Evolutionary conservation across 768 basidiomycete species (phyloP), one percentile per base, ranked within the genome.

Genomic region (Rhizopogon salebrosus): DNA sequence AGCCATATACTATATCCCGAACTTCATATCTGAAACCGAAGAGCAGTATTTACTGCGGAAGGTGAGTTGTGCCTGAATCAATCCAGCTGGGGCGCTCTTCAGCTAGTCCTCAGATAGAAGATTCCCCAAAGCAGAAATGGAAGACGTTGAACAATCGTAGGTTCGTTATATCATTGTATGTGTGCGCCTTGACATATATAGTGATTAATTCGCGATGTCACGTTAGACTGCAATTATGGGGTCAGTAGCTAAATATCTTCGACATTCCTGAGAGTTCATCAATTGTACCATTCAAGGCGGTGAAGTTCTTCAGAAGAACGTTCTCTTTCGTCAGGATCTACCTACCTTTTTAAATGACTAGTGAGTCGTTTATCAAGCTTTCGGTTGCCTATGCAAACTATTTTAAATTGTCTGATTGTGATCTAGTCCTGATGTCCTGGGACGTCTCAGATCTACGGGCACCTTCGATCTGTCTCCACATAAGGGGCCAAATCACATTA

Each of bases 41-140:
- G 92, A 95, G 62, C 71, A 74, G 36, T 87, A 88, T 64, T 70
- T 95, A 35, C 70, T 88, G 54, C 78, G 85, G 52, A 94, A 94
- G 78, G 92, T 85, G 54, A 59, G 57, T 60, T 51, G 51, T 45
- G 43, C 26, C 36, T 37, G 42, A 54, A 34, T 51, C 49, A 48
- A 36, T 45, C 49, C 35, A 41, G 35, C 29, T 29, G 6, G n/a
- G 41, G 31, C 43, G 36, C 40, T 42, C 41, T 26, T 48, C 42
- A 40, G 54, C 62, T 36, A 56, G 16, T 10, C 31, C 38, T 51
- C 54, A 95, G 93, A 90, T 95, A 55, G 63, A 70, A 37, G 89
- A 89, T 58, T 80, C 84, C 2, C 87, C 92, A n/a, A 82, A 80
- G 60, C 84, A 81, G 24, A 87, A 81, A 64, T 95, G 92, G 92